Conservation (phyloP, 345 rosid genomes). For the Viola odorata region DNA sequence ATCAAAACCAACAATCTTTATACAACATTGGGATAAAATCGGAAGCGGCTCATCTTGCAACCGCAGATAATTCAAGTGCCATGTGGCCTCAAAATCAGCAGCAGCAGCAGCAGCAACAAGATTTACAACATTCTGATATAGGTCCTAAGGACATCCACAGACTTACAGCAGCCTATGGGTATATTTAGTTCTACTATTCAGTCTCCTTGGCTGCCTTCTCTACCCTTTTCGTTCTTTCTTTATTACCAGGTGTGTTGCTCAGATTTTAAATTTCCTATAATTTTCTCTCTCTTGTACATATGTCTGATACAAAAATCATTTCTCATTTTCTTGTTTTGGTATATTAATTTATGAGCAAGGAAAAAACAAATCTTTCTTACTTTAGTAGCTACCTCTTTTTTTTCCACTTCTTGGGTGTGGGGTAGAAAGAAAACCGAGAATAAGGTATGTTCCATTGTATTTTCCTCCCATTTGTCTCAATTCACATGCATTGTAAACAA, state of each 20-base stretch:
- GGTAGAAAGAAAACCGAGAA: constrained; percentile 24
- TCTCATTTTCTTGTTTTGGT: constrained; percentile 20
- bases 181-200: constrained; percentile 19
- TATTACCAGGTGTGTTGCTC: constrained; percentile 26
- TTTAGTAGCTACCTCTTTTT: constrained; percentile 4
- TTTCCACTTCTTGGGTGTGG: constrained; percentile 21
- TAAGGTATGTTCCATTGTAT: constrained; percentile 25
- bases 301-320: constrained; percentile 31
- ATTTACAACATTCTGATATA: constrained; percentile 26
- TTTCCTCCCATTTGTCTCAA: constrained; percentile 19
- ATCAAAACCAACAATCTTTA: constrained; percentile 48
- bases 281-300: constrained; percentile 25
- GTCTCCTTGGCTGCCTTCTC: no score
- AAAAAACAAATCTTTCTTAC: constrained; percentile 4
- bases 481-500: constrained; percentile 24
- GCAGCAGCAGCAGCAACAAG: constrained; percentile 48
- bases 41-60: constrained; percentile 45
- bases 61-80: constrained; percentile 23
- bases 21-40: constrained; percentile 56
- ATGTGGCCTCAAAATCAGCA: constrained; percentile 50
- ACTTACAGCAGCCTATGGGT: constrained; percentile 35
- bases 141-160: constrained; percentile 32
- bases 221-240: constrained; percentile 4
- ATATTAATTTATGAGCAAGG: constrained; percentile 19
- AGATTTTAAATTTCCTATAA: neutral